Evolutionary conservation across 2,329 filamentous ascomycete genomes (phyloP).

Genomic region (Epichloe amarillans): DNA sequence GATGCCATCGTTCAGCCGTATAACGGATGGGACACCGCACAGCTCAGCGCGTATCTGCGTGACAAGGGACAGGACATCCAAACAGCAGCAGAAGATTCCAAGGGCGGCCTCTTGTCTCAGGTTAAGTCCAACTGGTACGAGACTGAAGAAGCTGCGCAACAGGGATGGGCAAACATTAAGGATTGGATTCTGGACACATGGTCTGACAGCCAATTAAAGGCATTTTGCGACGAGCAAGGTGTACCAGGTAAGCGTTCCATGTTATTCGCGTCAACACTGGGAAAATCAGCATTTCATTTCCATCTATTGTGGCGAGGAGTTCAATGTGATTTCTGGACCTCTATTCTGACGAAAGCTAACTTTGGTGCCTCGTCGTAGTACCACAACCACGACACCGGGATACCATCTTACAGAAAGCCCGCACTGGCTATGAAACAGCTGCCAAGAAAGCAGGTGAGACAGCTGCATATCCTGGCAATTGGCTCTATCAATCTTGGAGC

Average conservation of each 20-base stretch:
- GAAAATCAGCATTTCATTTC: no score
- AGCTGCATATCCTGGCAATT: constrained; percentile 79
- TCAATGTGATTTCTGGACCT: neutral
- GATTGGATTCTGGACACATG: constrained; percentile 95
- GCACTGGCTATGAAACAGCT: constrained; percentile 65
- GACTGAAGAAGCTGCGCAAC: constrained; percentile 60
- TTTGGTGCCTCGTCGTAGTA: constrained; percentile 26
- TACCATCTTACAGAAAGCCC: constrained; percentile 61
- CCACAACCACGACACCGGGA: constrained; percentile 82
- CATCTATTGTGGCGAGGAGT: no score
- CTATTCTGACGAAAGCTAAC: neutral
- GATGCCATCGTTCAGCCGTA: constrained; percentile 61
- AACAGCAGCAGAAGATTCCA: constrained; percentile 51
- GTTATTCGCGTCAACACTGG: neutral
- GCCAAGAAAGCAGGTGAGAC: constrained; percentile 68
- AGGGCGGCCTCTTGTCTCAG: constrained; percentile 53
- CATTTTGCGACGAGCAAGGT: constrained; percentile 77
- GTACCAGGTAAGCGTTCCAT: constrained; percentile 46
- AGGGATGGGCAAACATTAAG: constrained; percentile 58
- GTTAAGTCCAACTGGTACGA: constrained; percentile 68
- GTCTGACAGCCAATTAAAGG: constrained; percentile 86
- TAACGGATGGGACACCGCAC: constrained; percentile 58
- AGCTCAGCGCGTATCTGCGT: constrained; percentile 55
- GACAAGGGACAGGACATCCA: constrained; percentile 58
- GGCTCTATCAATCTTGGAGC: constrained; percentile 84